These are phyloP conservation scores for Lepiota subincarnata DNA, from an alignment of 768 basidiomycete genomes.

Conservation along the genomic window DNA sequence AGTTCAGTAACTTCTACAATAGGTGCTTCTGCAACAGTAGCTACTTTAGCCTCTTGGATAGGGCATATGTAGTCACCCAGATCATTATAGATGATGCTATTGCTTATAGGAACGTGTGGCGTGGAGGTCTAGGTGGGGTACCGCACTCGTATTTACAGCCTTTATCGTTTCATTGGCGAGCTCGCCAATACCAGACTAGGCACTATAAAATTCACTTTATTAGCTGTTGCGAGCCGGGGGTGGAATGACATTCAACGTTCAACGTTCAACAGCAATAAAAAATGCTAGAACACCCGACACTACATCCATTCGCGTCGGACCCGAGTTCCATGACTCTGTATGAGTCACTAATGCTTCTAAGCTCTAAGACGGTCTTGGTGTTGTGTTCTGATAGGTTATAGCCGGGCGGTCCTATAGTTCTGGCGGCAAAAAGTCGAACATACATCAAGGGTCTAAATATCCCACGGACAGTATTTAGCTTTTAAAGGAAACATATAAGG, in stretches of 20 bases:
- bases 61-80: conserved; percentile 27
- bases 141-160: neutral
- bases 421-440: conserved; percentile 2
- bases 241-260: no score
- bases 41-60: conserved; percentile 21
- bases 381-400: no score
- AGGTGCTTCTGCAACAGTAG: conserved; percentile 34
- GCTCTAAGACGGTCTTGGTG: no score
- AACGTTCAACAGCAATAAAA: no score
- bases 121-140: conserved; percentile 18
- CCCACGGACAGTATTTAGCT: neutral
- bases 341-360: no score
- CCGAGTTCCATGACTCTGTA: no score
- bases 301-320: no score
- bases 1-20: conserved; percentile 29
- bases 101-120: conserved; percentile 29
- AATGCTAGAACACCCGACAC: no score
- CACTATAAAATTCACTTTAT: no score
- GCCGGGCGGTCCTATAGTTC: no score
- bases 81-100: conserved; percentile 17
- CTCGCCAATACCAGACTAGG: neutral
- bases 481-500: neutral
- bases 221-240: no score
- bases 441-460: neutral
- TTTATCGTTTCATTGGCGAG: neutral